Conservation (phyloP, 805 yeast species). For the Candida michaelii region DNA sequence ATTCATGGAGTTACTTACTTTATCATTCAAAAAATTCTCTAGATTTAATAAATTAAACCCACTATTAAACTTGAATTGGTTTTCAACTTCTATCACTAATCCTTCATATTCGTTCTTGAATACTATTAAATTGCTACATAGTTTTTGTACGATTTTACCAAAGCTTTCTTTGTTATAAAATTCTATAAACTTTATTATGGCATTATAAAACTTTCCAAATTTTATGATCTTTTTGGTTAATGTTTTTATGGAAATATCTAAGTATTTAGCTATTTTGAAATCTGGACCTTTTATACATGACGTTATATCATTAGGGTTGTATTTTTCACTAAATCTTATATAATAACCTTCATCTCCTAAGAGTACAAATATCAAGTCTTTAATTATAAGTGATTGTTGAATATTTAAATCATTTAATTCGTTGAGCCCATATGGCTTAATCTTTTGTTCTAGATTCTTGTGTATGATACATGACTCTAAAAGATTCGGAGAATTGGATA, state of each 20-base stretch:
- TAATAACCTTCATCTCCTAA: conserved; percentile 77
- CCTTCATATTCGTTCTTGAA: conserved; percentile 26
- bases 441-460: conserved; percentile 9
- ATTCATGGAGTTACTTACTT: conserved; percentile 34
- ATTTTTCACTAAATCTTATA: conserved; percentile 64
- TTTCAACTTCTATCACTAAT: conserved; percentile 48
- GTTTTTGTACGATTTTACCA: conserved; percentile 74
- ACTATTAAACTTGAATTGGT: conserved; percentile 47
- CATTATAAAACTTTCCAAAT: conserved; percentile 62
- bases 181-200: conserved; percentile 60
- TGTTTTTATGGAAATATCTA: conserved; percentile 74
- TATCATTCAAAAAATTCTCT: conserved; percentile 37
- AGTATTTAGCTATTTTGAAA: conserved; percentile 64
- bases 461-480: conserved; percentile 11
- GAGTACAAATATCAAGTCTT: conserved; percentile 68
- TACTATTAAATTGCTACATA: conserved; percentile 57
- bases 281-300: conserved; percentile 67
- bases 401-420: conserved; percentile 47
- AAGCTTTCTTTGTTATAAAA: conserved; percentile 51
- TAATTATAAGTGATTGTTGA: conserved; percentile 72
- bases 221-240: conserved; percentile 60
- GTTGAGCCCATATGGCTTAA: conserved; percentile 25
- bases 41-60: conserved; percentile 60
- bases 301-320: conserved; percentile 43
- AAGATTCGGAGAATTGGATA: conserved; percentile 18